Evolutionary conservation across 1,139 yeast species (phyloP).

Genomic region (Geotrichum phurueaensis): DNA sequence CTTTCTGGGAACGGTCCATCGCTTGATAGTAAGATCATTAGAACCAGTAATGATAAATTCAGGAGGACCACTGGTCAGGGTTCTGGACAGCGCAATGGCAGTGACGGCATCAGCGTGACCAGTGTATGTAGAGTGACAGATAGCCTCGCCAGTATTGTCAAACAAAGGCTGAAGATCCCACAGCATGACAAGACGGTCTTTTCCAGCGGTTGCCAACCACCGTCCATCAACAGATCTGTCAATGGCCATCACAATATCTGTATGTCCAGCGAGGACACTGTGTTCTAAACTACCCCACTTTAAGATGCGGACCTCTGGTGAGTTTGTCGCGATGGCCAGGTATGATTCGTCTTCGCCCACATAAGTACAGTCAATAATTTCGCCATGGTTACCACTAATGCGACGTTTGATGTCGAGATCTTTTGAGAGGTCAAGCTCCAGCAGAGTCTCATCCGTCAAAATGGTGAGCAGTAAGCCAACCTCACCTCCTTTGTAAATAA

Average conservation of each 20-base stretch:
- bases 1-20: conserved; percentile 57
- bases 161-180: conserved; percentile 54
- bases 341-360: conserved; percentile 48
- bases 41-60: conserved; percentile 78
- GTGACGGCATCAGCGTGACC: conserved; percentile 90
- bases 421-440: conserved; percentile 39
- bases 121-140: conserved; percentile 52
- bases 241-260: conserved; percentile 73
- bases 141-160: conserved; percentile 18
- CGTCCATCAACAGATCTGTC: conserved; percentile 73
- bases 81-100: conserved; percentile 69
- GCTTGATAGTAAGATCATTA: conserved; percentile 81
- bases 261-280: conserved; percentile 61
- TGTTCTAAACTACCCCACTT: conserved; percentile 37
- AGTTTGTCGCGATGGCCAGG: conserved; percentile 85
- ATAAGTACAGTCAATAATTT: conserved; percentile 74
- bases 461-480: conserved; percentile 33
- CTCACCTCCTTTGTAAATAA: conserved; percentile 19
- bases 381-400: conserved; percentile 93
- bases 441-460: conserved; percentile 78
- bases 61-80: conserved; percentile 48
- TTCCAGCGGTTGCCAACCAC: conserved; percentile 93
- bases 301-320: conserved; percentile 80
- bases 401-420: conserved; percentile 45
- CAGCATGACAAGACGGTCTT: conserved; percentile 75